Evolutionary conservation across 2,329 filamentous ascomycete species (phyloP), one percentile per base, ranked within the genome.

Genomic region (Cladosporium halotolerans): DNA sequence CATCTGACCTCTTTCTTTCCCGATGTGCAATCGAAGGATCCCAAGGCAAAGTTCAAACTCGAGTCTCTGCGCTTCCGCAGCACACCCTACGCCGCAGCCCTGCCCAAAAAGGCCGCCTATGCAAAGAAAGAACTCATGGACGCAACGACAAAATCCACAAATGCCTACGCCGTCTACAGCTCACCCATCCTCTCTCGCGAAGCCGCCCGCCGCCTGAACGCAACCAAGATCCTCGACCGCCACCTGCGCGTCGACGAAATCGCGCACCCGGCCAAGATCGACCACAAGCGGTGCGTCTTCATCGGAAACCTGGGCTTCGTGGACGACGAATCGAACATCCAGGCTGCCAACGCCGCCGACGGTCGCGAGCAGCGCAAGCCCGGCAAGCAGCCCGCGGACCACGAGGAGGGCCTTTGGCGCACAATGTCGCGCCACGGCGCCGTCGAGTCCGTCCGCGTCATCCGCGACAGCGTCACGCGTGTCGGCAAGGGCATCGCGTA

Each of bases 401-500:
- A 95, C 9, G 92, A 97, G 70, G 93, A 99, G 73, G 93, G 93
- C 5, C 79, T 96, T 2, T 96, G 90, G 90, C 80, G 84, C 43
- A 84, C 86, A 16, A 95, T 95, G 65, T 74, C 78, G 56, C 82
- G 86, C 67, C 84, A 80, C 57, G 91, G 92, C 60, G 87, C 81
- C 59, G 88, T 99, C 10, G 92, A 99, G 72, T 95, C 85, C 66
- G 95, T 99, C 34, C 87, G 93, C 33, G 90, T 99, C 16, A 82
- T 96, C 47, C 84, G 93, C 52, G 93, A 99, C 66, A 78, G 88
- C 58, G 86, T 87, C 61, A 99, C 95, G 7, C 83, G 95, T 46
- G 89, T 99, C 31, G 90, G 93, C 64, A 99, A 99, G 69, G 93
- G 93, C 4, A 89, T 99, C 66, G 95, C 95, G 57, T 99, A 99